These are phyloP conservation scores for Berberis thunbergii DNA, from an alignment of 164 flowering plant genomes.

Conservation along the genomic window DNA sequence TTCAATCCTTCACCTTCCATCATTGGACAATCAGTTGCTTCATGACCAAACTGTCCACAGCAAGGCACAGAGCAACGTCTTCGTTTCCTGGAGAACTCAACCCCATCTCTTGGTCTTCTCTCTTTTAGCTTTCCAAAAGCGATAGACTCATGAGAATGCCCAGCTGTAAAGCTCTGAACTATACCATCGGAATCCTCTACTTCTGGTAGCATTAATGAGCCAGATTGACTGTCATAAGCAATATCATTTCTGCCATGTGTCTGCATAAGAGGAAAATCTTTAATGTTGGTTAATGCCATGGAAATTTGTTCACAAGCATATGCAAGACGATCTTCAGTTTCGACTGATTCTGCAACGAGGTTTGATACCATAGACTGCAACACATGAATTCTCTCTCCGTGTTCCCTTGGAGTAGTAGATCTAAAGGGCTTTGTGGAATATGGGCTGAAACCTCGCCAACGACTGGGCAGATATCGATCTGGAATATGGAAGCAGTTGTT, in stretches of 20 bases:
- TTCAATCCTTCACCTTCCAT: slow-evolving; percentile 42
- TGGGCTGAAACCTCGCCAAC: slow-evolving; percentile 44
- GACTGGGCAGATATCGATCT: slow-evolving; percentile 50
- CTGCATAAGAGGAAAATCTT: slow-evolving; percentile 32
- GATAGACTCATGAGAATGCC: slow-evolving; percentile 33
- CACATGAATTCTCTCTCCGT: slow-evolving; percentile 34
- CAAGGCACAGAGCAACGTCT: slow-evolving; percentile 49
- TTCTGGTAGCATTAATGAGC: slow-evolving; percentile 49
- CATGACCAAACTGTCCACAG: slow-evolving; percentile 66
- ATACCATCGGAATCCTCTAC: slow-evolving; percentile 62
- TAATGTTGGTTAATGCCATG: slow-evolving; percentile 40
- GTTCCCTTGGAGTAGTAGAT: slow-evolving; percentile 16
- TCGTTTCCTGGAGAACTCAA: slow-evolving; percentile 39
- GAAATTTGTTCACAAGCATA: slow-evolving; percentile 51
- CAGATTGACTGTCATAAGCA: slow-evolving; percentile 40
- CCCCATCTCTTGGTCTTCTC: slow-evolving; percentile 35
- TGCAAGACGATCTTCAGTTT: slow-evolving; percentile 54
- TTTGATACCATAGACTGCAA: slow-evolving; percentile 59
- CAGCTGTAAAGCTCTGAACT: slow-evolving; percentile 35
- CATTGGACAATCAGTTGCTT: slow-evolving; percentile 50
- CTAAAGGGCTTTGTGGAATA: slow-evolving; percentile 18
- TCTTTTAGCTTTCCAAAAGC: slow-evolving; percentile 47
- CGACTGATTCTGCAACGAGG: slow-evolving; percentile 48
- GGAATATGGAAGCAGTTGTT: slow-evolving; percentile 81
- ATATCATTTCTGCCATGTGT: slow-evolving; percentile 23